Evolutionary conservation across 192 early-diverging fungal species (phyloP), one percentile per base, ranked within the genome.

Genomic region (Helicostylum pulchrum): DNA sequence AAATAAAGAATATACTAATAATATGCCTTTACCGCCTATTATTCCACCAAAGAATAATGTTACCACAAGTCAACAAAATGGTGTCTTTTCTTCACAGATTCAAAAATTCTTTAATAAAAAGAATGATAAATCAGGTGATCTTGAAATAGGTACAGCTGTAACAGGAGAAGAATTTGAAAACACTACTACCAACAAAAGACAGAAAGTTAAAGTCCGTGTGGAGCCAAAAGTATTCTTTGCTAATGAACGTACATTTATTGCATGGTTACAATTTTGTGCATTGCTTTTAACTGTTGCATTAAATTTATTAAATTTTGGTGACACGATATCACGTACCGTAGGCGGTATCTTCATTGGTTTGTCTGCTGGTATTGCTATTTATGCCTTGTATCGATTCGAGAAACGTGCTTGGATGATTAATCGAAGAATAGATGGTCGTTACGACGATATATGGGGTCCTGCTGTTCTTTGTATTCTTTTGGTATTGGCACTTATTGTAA

Each of bases 171-270:
- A 43, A 46, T 60, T 53, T 45, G 65, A 67, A 34, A 55, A 31
- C 48, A 17, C 47, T 4, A 17, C n/a, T 15, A 26, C 36, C 19
- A 63, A 66, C 19, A 65, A 48, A 44, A 51, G 44, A 5, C 61
- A 53, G 3, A 79, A 71, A 45, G 75, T 82, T 7, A 78, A 84
- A 12, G 76, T 90, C 17, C 78, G 86, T 26, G 86, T 92, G 7
- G 93, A 94, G 58, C 90, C 93, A 26, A 94, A 94, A 78, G 85
- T 89, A 11, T 93, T 87, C 58, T 90, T 94, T 74, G 92, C 92
- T 31, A 94, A 94, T 65, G 93, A 94, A 71, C 82, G 93, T 46
- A 93, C 92, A 2, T 94, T 94, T 76, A 77, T 94, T 36, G 78
- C 83, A 7, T 94, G 93, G 93, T 68, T 92, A 70, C 83, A 90